Conservation (phyloP, 352 stramenopile species). For the Phytophthora aleatoria region DNA sequence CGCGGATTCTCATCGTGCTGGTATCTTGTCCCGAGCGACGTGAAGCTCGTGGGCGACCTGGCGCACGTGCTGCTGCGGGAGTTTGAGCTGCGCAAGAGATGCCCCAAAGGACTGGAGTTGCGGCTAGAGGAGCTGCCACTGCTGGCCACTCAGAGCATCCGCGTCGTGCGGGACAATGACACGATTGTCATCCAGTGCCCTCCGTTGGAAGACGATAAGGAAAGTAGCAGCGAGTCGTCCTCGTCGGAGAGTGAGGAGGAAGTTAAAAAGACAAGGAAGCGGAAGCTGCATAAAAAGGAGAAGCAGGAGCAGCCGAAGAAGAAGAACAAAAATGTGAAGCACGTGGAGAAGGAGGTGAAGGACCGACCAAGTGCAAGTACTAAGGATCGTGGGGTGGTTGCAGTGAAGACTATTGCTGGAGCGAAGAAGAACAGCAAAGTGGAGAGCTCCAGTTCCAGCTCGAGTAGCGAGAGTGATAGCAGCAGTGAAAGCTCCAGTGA, state of each 20-base stretch:
- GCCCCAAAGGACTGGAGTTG: constrained; percentile 58
- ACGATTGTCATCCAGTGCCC: constrained; percentile 57
- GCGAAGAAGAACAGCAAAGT: constrained; percentile 13
- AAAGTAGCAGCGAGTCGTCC: constrained; percentile 5
- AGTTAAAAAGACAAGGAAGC: constrained; percentile 16
- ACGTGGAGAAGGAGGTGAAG: constrained; percentile 9
- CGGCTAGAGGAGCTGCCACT: constrained; percentile 63
- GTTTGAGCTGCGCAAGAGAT: constrained; percentile 55
- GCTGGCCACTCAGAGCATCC: constrained; percentile 59
- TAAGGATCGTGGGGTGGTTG: constrained; percentile 2
- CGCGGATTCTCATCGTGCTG: constrained; percentile 69
- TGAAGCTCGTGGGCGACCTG: constrained; percentile 65
- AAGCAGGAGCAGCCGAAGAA: constrained; percentile 17
- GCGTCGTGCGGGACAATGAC: constrained; percentile 69
- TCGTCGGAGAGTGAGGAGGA: constrained; percentile 17
- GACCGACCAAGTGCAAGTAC: neutral
- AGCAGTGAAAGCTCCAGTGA: constrained; percentile 20
- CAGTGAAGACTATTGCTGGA: neutral
- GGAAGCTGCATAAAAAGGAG: constrained; percentile 12
- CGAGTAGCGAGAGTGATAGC: constrained; percentile 13
- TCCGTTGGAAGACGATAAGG: neutral
- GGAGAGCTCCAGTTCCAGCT: constrained; percentile 21
- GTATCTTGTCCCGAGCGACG: constrained; percentile 59
- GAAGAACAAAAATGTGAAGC: constrained; percentile 7
- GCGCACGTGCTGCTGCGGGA: constrained; percentile 55